These are phyloP conservation scores for Anthracocystis panici-leucophaei DNA, from an alignment of 1,284 basidiomycete species.

Conservation along the genomic window DNA sequence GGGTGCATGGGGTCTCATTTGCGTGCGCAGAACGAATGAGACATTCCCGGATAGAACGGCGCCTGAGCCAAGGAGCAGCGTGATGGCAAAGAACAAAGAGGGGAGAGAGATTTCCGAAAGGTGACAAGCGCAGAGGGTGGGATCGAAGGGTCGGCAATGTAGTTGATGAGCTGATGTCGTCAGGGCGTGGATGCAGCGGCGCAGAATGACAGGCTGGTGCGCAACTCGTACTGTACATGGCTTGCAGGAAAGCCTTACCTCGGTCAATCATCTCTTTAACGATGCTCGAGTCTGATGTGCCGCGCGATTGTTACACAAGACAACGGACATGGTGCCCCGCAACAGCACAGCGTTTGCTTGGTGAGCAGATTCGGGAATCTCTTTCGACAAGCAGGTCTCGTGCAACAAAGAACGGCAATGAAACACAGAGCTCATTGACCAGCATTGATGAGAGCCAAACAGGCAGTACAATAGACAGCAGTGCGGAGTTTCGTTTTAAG, in stretches of 20 bases:
- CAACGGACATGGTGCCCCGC: slow-evolving; percentile 3
- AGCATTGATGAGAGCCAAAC: neutral
- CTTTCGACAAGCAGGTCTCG: neutral
- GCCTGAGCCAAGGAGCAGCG: neutral
- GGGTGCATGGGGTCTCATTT: slow-evolving; percentile 1
- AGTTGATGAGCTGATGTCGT: neutral
- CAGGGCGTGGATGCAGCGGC: too few species aligned
- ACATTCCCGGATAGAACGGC: neutral
- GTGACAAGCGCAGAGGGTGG: neutral
- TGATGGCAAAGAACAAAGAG: neutral
- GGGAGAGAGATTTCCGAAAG: slow-evolving; percentile 4
- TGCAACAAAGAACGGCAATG: too few species aligned
- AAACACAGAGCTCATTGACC: neutral
- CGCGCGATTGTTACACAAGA: neutral
- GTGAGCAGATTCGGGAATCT: slow-evolving; percentile 3
- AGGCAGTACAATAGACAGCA: neutral
- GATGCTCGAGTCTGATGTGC: too few species aligned
- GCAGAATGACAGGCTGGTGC: too few species aligned
- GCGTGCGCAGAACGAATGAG: neutral
- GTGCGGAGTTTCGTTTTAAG: neutral
- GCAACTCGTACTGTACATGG: too few species aligned
- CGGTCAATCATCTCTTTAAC: too few species aligned
- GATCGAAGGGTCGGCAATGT: slow-evolving; percentile 5
- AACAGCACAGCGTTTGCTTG: neutral
- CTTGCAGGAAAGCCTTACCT: too few species aligned